These are phyloP conservation scores for Kwoniella bestiolae DNA, from an alignment of 768 basidiomycete species.

Conservation along the genomic window DNA sequence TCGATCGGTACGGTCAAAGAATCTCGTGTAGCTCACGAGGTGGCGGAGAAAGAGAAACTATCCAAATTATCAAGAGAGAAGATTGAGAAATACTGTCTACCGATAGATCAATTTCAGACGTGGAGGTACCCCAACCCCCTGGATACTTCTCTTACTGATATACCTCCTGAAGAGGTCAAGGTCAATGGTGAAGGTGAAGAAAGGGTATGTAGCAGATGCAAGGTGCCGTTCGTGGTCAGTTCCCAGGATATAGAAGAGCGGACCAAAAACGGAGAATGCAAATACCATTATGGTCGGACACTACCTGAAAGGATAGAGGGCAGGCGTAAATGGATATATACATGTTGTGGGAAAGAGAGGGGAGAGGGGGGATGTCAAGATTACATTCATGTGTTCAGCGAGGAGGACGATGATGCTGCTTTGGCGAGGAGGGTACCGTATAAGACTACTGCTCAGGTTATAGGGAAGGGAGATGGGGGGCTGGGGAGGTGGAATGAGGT, in stretches of 20 bases:
- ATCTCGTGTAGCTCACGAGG: slow-evolving; percentile 32
- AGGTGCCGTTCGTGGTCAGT: slow-evolving; percentile 70
- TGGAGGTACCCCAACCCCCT: slow-evolving; percentile 79
- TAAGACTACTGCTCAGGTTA: slow-evolving; percentile 38
- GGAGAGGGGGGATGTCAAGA: slow-evolving; percentile 50
- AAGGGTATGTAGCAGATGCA: slow-evolving; percentile 78
- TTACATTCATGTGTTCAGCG: slow-evolving; percentile 84
- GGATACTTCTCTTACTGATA: slow-evolving; percentile 61
- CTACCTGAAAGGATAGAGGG: slow-evolving; percentile 70
- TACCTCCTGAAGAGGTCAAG: slow-evolving; percentile 38
- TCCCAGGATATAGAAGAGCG: slow-evolving; percentile 55
- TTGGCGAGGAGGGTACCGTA: slow-evolving; percentile 43
- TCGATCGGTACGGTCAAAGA: slow-evolving; percentile 57
- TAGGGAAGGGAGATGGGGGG: slow-evolving; percentile 22
- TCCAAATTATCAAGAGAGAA: slow-evolving; percentile 38
- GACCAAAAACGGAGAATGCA: slow-evolving; percentile 64
- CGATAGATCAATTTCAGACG: slow-evolving; percentile 64
- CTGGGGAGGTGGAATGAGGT: slow-evolving; percentile 64
- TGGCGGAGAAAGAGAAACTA: slow-evolving; percentile 46
- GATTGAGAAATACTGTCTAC: slow-evolving; percentile 68
- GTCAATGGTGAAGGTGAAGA: slow-evolving; percentile 67
- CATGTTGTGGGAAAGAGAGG: slow-evolving; percentile 45
- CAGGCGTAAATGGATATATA: slow-evolving; percentile 64
- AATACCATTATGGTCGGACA: slow-evolving; percentile 80
- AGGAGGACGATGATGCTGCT: slow-evolving; percentile 60